Conservation (phyloP, 352 stramenopile genomes). For the Pythium apleroticum region DNA sequence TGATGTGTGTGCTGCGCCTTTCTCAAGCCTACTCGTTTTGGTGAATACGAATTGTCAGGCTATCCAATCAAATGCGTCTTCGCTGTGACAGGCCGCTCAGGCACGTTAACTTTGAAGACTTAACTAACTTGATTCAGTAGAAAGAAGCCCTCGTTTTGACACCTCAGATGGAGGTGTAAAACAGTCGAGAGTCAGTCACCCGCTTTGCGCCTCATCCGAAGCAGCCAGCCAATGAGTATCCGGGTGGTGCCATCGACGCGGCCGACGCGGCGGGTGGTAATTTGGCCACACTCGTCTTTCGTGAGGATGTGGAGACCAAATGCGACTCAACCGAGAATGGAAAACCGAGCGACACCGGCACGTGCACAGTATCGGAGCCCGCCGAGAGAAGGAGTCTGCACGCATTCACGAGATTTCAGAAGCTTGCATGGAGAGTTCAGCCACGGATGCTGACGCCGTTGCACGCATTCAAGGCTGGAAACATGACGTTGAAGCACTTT, state of each 20-base stretch:
- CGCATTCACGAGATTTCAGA: not conserved
- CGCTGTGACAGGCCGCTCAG: not conserved
- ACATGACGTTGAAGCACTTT: not conserved
- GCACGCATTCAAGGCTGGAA: not conserved
- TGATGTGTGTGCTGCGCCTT: not conserved
- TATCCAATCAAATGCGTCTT: not conserved
- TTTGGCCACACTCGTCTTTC: not conserved
- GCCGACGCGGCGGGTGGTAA: slow-evolving; percentile 11
- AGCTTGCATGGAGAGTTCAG: not conserved
- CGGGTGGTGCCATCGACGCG: not conserved
- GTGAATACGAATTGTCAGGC: not conserved
- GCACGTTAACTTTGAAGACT: not conserved
- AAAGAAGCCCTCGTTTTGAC: not conserved
- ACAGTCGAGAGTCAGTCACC: not conserved
- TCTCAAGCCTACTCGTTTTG: not conserved
- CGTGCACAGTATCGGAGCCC: not conserved
- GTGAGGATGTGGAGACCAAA: not conserved
- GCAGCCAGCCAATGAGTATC: not conserved
- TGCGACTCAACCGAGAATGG: not conserved
- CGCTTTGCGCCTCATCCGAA: not conserved
- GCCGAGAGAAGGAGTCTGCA: not conserved
- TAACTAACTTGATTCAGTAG: not conserved
- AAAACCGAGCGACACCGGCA: not conserved
- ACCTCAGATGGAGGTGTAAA: not conserved
- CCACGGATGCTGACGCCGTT: not conserved